Conservation (phyloP, 345 rosid species). For the Orychophragmus violaceus region DNA sequence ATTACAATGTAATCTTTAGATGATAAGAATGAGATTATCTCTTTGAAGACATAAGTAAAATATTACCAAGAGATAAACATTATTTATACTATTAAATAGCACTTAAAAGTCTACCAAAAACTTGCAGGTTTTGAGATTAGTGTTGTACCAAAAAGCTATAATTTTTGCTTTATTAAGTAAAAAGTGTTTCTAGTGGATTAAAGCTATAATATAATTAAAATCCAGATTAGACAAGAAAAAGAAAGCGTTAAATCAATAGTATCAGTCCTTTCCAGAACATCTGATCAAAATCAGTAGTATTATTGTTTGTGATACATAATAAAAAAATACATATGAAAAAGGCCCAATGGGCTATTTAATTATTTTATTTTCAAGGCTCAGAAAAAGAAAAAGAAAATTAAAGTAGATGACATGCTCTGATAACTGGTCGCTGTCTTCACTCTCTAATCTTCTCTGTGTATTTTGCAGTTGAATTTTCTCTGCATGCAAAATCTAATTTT, state of each 20-base stretch:
- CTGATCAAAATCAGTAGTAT: not conserved
- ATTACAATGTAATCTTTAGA: too few relatives aligned
- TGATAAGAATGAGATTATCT: too few relatives aligned
- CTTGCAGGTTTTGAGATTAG: conserved; percentile 24
- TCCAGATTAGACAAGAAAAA: not conserved
- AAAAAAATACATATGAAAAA: not conserved
- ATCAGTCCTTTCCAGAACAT: conserved; percentile 14
- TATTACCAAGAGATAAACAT: too few relatives aligned
- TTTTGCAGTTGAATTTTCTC: conserved; percentile 32
- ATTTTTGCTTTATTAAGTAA: not conserved
- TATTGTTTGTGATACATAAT: not conserved
- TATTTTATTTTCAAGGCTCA: not conserved
- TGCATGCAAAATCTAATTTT: conserved; percentile 36
- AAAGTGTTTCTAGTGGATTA: not conserved
- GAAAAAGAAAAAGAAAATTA: not conserved
- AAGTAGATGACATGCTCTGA: conserved; percentile 24
- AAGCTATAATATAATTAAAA: conserved; percentile 5
- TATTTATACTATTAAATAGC: not conserved
- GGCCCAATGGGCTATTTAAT: conserved; percentile 32
- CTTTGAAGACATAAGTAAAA: too few relatives aligned
- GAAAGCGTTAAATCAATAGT: not conserved
- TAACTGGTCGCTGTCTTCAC: conserved; percentile 35
- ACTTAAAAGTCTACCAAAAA: conserved; percentile 1
- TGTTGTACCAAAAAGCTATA: conserved; percentile 9
- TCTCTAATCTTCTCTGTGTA: conserved; percentile 29